Base-by-base conservation (phyloP, 2,329 filamentous ascomycete genomes). In the Aspergillus sp. region DNA sequence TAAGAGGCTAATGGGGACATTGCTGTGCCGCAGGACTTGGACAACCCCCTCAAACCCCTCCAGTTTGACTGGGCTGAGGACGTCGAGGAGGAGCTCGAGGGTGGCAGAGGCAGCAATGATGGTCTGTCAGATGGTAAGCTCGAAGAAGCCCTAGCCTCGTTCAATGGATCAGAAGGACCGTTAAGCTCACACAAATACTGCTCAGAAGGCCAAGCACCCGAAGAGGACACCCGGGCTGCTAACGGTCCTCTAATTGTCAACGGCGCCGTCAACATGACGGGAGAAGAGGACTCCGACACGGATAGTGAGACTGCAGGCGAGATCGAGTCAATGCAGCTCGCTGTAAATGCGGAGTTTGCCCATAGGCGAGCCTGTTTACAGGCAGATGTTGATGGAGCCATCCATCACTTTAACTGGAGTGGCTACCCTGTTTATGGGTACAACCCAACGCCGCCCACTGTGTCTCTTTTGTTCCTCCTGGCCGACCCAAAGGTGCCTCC, bases 351-450 rank as follows among this genome's bases (percentile, higher is more conserved):
- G 6, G 47, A 46, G 36, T 46, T 49, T n/a, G 30, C 26, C 7
- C 43, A 19, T 10, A 36, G 47, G 19, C 19, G 19, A 29, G 30
- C 29, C 10, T 7, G 10, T 30, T 29, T 3, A 9, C 10, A 29
- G 12, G 39, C 33, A 32, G 10, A 26, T 19, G 12, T 4, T 3
- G 46, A 48, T 4, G 28, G 27, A 7, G 4, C 3, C 0, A 48
- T 57, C 2, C 60, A 62, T 27, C 59, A 63, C 34, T 61, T 56
- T 45, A 62, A 60, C 40, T 63, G 58, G 58, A 27, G 46, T 9
- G 56, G 59, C 0, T 0, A 32, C 1, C 49, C 51, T 0, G 45
- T 52, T 3, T 48, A 45, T 5, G 38, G 35, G 8, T 30, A 49
- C 10, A 59, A 52, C 43, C n/a, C 38, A 1, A 63, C 60, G 2